Conservation (phyloP, 2,329 filamentous ascomycete species). For the Stemphylium vesicarium region DNA sequence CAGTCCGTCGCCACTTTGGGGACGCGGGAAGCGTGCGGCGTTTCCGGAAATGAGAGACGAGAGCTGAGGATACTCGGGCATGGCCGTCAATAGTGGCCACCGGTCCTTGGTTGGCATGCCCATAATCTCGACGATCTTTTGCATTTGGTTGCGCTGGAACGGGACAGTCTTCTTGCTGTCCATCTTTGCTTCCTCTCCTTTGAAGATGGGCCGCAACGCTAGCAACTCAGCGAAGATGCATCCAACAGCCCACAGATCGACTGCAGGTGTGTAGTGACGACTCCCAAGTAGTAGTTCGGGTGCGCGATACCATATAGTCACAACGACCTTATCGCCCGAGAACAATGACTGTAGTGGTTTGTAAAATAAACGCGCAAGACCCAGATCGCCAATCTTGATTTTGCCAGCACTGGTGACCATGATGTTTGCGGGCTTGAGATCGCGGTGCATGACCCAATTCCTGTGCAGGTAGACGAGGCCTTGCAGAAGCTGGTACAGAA, state of each 20-base stretch:
- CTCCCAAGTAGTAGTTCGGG: conserved; percentile 91
- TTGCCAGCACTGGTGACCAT: conserved; percentile 92
- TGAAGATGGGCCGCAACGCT: conserved; percentile 91
- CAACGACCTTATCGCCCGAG: conserved; percentile 94
- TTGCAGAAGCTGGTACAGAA: conserved; percentile 94
- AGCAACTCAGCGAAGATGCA: conserved; percentile 97
- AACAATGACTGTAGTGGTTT: conserved; percentile 93
- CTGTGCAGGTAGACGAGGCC: conserved; percentile 93
- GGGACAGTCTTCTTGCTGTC: conserved; percentile 97
- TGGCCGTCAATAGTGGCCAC: conserved; percentile 83
- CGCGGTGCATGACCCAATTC: conserved; percentile 96
- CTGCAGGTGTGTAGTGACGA: conserved; percentile 94
- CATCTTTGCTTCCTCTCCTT: conserved; percentile 99
- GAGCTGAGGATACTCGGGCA: conserved; percentile 85
- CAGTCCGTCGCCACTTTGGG: conserved; percentile 58
- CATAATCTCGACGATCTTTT: conserved; percentile 97
- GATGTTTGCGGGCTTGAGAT: conserved; percentile 97
- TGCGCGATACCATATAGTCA: conserved; percentile 98
- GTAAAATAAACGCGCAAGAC: conserved; percentile 88
- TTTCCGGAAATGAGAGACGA: conserved; percentile 56
- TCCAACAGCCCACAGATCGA: conserved; percentile 96
- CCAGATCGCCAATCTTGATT: conserved; percentile 94
- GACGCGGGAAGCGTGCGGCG: conserved; percentile 56
- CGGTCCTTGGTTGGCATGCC: conserved; percentile 86
- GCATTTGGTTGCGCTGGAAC: conserved; percentile 98